Evolutionary conservation across 1,284 basidiomycete species (phyloP), one percentile per base, ranked within the genome.

Genomic region (Marasmius sp.): DNA sequence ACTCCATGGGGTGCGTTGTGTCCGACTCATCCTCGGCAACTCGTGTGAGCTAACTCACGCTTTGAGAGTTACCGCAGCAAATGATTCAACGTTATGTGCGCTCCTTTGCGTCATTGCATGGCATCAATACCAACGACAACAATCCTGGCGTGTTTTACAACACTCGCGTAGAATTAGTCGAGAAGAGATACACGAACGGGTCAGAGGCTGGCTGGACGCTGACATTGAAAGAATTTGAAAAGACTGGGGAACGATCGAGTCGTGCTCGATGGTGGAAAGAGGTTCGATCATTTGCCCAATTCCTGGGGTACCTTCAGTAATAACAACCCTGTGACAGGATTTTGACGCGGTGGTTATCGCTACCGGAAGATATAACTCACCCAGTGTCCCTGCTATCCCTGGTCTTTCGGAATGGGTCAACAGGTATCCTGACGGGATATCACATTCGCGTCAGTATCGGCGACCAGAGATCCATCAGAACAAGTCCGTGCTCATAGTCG

Each of bases 141-240:
- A 79, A 74, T 58, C 70, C 73, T 0, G 62, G 76, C 16, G 69
- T 76, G 1, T 73, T 72, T 0, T 83, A 79, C 67, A 78, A 80
- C 64, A 84, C 83, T 1, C 77, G 83, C 0, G 81, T 85, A 0
- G 82, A 85, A 65, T 72, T 68, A 5, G 72, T 78, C 8, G 72
- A 79, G 58, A 82, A 82, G 61, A 68, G 69, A 7, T 65, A 74
- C 22, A 70, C 74, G 57, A 64, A 68, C 2, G 73, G 72, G 0
- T 57, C 71, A 52, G 70, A 75, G n/a, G 69, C 65, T 45, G 78
- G 75, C 18, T 83, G 72, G 82, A 76, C 67, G 8, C 66, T 76
- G 38, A 77, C 73, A 57, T 65, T 74, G 34, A 79, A 74, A 67
- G 67, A 66, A 14, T 68, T 79, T 1, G 69, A 69, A 18, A 59